Percentiles rank a stretch among this genome's conserved stretches.
These are phyloP conservation scores for Tremellales sp. DNA, from an alignment of 1,284 basidiomycete species.

Conservation along the genomic window DNA sequence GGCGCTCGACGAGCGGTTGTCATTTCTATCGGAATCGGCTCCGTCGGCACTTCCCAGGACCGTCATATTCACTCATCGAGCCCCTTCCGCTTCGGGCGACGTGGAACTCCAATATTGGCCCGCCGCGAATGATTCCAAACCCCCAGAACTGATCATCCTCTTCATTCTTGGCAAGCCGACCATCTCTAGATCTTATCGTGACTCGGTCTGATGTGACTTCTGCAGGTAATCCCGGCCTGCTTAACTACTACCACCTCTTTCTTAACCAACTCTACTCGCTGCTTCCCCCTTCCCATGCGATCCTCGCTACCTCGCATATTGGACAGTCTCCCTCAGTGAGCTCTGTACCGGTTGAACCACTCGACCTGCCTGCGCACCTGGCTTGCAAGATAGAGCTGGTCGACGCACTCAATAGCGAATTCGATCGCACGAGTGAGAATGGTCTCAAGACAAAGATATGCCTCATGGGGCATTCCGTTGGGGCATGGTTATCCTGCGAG, in stretches of 20 bases:
- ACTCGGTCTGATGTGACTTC: neutral
- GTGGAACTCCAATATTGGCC: slow-evolving; percentile 40
- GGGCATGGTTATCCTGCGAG: slow-evolving; percentile 40
- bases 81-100: slow-evolving; percentile 5
- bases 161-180: slow-evolving; percentile 36
- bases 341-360: slow-evolving; percentile 21
- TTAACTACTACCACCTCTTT: slow-evolving; percentile 46
- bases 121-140: slow-evolving; percentile 6
- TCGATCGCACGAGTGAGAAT: slow-evolving; percentile 27
- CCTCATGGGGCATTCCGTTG: slow-evolving; percentile 46
- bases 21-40: slow-evolving; percentile 7
- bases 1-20: slow-evolving; percentile 14
- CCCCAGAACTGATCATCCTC: slow-evolving; percentile 29
- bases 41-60: neutral
- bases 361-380: slow-evolving; percentile 35
- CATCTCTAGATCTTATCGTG: neutral
- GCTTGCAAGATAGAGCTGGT: slow-evolving; percentile 44
- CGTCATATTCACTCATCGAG: slow-evolving; percentile 13
- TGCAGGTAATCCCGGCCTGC: slow-evolving; percentile 47
- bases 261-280: slow-evolving; percentile 35
- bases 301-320: slow-evolving; percentile 44
- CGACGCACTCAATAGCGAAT: slow-evolving; percentile 14
- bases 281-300: slow-evolving; percentile 38
- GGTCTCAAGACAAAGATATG: slow-evolving; percentile 21
- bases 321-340: slow-evolving; percentile 38